Evolutionary conservation across 768 basidiomycete species (phyloP).

Genomic region (Amanita fuliginea): DNA sequence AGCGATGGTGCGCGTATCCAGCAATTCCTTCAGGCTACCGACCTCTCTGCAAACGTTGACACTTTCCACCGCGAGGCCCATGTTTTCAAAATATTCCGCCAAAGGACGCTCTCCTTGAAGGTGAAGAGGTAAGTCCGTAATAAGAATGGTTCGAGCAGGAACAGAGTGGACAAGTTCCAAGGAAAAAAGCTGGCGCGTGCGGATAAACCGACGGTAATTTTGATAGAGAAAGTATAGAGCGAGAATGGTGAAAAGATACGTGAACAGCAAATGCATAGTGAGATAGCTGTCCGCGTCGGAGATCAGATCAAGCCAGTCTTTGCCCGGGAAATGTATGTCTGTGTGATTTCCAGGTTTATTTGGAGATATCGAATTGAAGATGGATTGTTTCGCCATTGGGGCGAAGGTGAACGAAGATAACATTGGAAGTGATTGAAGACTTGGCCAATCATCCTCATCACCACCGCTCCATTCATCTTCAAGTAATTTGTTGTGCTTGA

Average conservation of each 20-base stretch:
- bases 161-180: conserved; percentile 93
- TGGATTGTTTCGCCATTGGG: conserved; percentile 19
- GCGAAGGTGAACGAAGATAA: conserved; percentile 13
- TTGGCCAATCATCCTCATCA: conserved; percentile 35
- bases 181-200: conserved; percentile 86
- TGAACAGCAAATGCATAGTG: conserved; percentile 83
- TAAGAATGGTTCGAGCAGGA: conserved; percentile 85
- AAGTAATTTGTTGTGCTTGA: conserved; percentile 64
- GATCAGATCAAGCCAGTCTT: conserved; percentile 80
- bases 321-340: conserved; percentile 14
- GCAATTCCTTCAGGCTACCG: conserved; percentile 52
- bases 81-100: conserved; percentile 89
- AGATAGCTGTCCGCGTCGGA: conserved; percentile 86
- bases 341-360: neutral
- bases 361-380: conserved; percentile 3
- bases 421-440: conserved; percentile 8
- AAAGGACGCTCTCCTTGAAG: conserved; percentile 77
- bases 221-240: conserved; percentile 79
- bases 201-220: conserved; percentile 84
- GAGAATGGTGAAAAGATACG: conserved; percentile 85
- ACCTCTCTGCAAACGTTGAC: conserved; percentile 85
- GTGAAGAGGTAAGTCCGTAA: conserved; percentile 76
- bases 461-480: conserved; percentile 44
- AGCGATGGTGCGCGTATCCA: conserved; percentile 75
- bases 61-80: conserved; percentile 84